Base-by-base conservation (phyloP, 2,329 filamentous ascomycete species). In the Calonectria naviculata region DNA sequence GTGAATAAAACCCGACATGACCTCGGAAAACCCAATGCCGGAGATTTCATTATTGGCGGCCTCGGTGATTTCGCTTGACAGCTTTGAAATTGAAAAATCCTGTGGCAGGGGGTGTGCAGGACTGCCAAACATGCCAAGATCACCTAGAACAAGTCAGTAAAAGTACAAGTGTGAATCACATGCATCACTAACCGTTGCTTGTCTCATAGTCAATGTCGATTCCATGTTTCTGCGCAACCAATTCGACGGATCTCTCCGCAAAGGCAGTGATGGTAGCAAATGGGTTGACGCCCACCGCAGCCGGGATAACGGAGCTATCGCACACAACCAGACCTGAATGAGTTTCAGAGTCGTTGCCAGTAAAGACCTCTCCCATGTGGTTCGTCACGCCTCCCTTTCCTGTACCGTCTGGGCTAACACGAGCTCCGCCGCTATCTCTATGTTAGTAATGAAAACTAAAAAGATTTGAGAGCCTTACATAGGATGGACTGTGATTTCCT, bases 251-350 rank as follows among this genome's bases (percentile, higher is more conserved):
- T 12, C 92, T 85, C 81, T 93, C 92, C 0, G 92, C 91, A 24
- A 94, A 85, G 3, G 92, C 92, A 0, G 91, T 88, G 73, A 93
- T 93, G 1, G 92, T 94, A 1, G 92, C 92, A 64, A 93, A 87
- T 0, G 92, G 92, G 76, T 94, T 94, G 4, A 91, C 90, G 17
- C 91, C 88, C 2, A 93, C 83, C 0, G 92, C 88, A 9, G 88
- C 87, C 0, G 92, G 92, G 19, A 94, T 87, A 1, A 90, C 82
- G 3, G 91, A 85, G 10, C 84, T 91, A 77, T 94, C 92, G 0
- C 88, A 89, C 34, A 92, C 89, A 21, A 93, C 84, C 2, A 93
- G 84, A 0, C 91, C 91, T 0, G 83, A 60, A 75, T 93, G 84
- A 0, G 87, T 86, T 38, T 90, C 87, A 1, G 75, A 76, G 0